Evolutionary conservation across 805 yeast species (phyloP).

Genomic region (Sungouiozyma ichnusensis): DNA sequence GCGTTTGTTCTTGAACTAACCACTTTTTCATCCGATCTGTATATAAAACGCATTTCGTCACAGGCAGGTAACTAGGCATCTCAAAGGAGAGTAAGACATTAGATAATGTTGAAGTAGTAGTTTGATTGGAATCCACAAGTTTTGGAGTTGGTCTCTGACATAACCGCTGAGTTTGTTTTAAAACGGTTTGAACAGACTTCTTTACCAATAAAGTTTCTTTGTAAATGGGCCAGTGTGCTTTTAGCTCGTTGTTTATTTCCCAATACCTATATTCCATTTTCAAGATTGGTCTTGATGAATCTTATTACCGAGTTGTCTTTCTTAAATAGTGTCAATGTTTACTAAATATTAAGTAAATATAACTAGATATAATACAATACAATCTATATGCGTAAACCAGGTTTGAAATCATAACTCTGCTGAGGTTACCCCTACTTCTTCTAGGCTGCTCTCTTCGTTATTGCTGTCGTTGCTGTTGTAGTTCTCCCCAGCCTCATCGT

Average conservation of each 20-base stretch:
- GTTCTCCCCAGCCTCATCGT: constrained; percentile 8
- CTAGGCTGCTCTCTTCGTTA: background rate
- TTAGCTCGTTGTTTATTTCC: background rate
- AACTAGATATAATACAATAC: too few species aligned
- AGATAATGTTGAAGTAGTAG: background rate
- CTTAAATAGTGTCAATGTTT: background rate
- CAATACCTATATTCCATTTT: background rate
- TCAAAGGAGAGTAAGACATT: background rate
- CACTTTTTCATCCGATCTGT: background rate
- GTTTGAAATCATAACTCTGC: too few species aligned
- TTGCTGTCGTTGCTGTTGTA: background rate
- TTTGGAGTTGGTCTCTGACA: background rate
- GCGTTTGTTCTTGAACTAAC: background rate
- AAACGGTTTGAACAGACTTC: background rate
- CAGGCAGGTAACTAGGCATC: background rate
- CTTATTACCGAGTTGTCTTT: too few species aligned
- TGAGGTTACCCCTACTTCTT: too few species aligned
- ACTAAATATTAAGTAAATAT: background rate
- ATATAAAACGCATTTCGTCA: background rate
- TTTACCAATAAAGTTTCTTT: background rate
- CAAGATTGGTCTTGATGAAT: too few species aligned
- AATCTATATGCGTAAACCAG: constrained; percentile 5
- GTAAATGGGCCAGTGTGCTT: background rate
- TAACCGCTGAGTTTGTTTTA: background rate
- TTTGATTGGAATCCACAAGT: background rate